Evolutionary conservation across 495 filamentous ascomycete genomes (phyloP), one percentile per base, ranked within the genome.

Genomic region (Penicillium nucicola): DNA sequence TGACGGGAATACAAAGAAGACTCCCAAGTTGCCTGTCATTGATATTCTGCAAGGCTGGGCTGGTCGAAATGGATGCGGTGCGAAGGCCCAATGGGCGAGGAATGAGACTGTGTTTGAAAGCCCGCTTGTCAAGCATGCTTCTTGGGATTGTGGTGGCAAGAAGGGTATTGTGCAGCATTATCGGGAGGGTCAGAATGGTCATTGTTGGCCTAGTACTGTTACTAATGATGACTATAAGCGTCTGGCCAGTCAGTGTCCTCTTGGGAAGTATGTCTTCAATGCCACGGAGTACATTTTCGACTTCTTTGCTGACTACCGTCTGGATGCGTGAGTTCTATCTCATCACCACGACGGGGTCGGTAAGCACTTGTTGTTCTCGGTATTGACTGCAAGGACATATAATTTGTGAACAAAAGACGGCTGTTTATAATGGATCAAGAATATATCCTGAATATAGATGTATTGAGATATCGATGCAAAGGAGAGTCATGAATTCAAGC

Each of bases 81-180:
- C 37, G 12, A 31, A 52, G 42, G 40, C 57, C 14, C 22, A 42
- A 22, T 56, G 51, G 57, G 39, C 51, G 11, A 52, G 40, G 9
- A 64, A 64, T 45, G 54, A 45, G 48, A 64, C 61, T 18, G 32
- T 56, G 11, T 55, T 55, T 39, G 18, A 36, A 6, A 14, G 55
- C 0, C 57, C 57, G 12, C 39, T 58, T 4, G 58, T 64, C 17
- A 58, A 68, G 13, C 57, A 61, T 37, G 59, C 48, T 18, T 61
- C 49, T 4, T 75, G 72, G 73, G 62, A 61, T 9, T 74, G 75
- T 42, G 67, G 48, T 6, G 64, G 55, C 2, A 55, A 56, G 15
- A 52, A 56, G 46, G 72, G 68, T 4, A 67, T 61, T 49, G 53
- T 76, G 42, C 72, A 79, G 50, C 72, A 77, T 41, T 77, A 74